Base-by-base conservation (phyloP, 495 filamentous ascomycete genomes). In the Podospora fimiseda region DNA sequence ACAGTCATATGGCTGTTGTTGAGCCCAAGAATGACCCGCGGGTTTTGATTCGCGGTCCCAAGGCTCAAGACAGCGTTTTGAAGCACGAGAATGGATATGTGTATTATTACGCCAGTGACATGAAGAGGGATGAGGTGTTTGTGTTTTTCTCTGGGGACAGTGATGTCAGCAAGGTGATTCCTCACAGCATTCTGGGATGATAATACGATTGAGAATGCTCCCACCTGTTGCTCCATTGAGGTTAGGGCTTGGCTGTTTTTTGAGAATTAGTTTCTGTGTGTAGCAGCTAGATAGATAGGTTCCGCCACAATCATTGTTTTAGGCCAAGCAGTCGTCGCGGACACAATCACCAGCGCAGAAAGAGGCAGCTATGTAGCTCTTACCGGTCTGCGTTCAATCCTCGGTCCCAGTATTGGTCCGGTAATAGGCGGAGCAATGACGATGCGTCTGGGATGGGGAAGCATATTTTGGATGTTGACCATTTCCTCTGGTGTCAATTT, bases 371-470 rank as follows among this genome's bases (percentile, higher is more conserved):
- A 71, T 53, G 61, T 70, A 36, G 71, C 64, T n/a, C 64, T 67
- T 44, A 70, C 69, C 16, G 66, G 61, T 0, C 55, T 74, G 1
- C 71, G 69, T 0, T 57, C 61, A 1, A 64, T 70, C 7, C 55
- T 76, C 2, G 79, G 74, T 2, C 47, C 49, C 15, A 19, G 27
- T 2, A 39, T 55, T 2, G 53, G 53, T 9, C 40, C 53, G 18
- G 65, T 82, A 9, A 72, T 87, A n/a, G 83, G 85, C 9, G 84
- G 83, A 0, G 54, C 81, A 0, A 63, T 87, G n/a, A 69, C 70
- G 15, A 70, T 39, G 20, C 45, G 20, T 19, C 41, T 55, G 24
- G 53, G 53, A 0, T 84, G 81, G 81, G 57, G 75, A 23, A 69
- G 69, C 43, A 80, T 81, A 9, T 86, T 84, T 59, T 84, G 78